phyloP scores from a whole-genome alignment of 345 rosid species.

The Acer negundo region DNA sequence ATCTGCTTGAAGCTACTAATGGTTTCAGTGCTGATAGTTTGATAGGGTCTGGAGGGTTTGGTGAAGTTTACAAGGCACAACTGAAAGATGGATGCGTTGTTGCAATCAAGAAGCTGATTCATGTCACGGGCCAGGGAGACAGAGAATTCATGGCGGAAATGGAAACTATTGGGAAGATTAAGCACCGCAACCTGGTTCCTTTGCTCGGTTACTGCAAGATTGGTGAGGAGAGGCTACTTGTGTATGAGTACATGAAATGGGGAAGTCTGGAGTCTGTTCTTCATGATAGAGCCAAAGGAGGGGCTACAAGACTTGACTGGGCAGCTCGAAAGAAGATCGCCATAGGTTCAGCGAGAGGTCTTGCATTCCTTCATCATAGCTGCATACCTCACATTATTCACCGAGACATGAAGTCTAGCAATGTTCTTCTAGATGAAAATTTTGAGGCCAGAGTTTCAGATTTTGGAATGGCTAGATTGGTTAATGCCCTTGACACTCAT shows the following conservation, averaged over 20 bases:
- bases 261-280: conserved; percentile 93
- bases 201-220: conserved; percentile 90
- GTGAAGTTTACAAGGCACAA: conserved; percentile 95
- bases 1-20: conserved; percentile 92
- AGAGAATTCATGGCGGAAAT: conserved; percentile 99
- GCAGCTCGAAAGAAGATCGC: conserved; percentile 84
- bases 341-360: conserved; percentile 91
- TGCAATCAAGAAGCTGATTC: conserved; percentile 91
- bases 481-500: conserved; percentile 90
- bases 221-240: conserved; percentile 97
- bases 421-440: conserved; percentile 87
- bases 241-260: conserved; percentile 97
- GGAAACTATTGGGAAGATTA: conserved; percentile 98
- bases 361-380: conserved; percentile 97
- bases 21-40: conserved; percentile 89
- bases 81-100: conserved; percentile 72
- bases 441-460: conserved; percentile 95
- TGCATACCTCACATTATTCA: conserved; percentile 98
- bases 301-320: conserved; percentile 69
- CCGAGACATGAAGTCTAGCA: conserved; percentile 97
- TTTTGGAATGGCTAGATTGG: conserved; percentile 96
- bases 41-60: conserved; percentile 95
- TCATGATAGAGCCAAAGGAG: conserved; percentile 63
- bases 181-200: conserved; percentile 94
- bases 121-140: conserved; percentile 91